Conservation (phyloP, 257 asterid species). For the Solanum pennellii region DNA sequence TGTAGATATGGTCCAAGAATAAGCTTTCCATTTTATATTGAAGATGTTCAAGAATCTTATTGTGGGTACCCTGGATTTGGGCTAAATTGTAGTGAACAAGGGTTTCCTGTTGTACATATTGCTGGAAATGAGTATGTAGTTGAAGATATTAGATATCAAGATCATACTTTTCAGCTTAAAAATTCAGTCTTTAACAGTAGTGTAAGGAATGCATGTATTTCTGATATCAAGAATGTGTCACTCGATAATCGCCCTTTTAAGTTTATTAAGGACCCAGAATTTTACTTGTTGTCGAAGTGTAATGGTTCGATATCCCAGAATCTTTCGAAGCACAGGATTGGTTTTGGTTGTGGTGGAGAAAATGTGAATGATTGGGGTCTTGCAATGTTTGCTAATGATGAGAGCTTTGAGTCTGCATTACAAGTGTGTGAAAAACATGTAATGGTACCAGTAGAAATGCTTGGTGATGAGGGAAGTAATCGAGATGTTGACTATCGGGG, state of each 20-base stretch:
- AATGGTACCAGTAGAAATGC: conserved; percentile 33
- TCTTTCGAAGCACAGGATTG: conserved; percentile 2
- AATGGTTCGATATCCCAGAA: not conserved
- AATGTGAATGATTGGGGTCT: not conserved
- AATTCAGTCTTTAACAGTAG: conserved; percentile 7
- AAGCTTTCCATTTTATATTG: conserved; percentile 47
- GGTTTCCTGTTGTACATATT: conserved; percentile 23
- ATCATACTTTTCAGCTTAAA: conserved; percentile 10
- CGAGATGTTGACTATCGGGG: conserved; percentile 2
- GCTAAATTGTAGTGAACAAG: conserved; percentile 21
- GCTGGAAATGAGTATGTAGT: conserved; percentile 20
- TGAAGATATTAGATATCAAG: conserved; percentile 18
- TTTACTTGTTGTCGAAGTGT: conserved; percentile 39
- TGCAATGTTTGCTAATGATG: conserved; percentile 20
- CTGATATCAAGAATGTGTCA: conserved; percentile 21
- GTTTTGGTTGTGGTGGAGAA: not conserved
- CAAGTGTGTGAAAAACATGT: conserved; percentile 20
- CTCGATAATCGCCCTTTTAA: not conserved
- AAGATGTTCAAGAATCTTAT: conserved; percentile 15
- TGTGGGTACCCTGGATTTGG: conserved; percentile 38
- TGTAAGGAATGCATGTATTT: conserved; percentile 7
- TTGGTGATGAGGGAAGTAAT: not conserved
- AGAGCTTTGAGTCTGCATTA: conserved; percentile 9
- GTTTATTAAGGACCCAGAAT: not conserved
- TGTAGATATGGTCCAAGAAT: conserved; percentile 35